Evolutionary conservation across 306 rosid genomes (phyloP).

Genomic region (Rosa persica): DNA sequence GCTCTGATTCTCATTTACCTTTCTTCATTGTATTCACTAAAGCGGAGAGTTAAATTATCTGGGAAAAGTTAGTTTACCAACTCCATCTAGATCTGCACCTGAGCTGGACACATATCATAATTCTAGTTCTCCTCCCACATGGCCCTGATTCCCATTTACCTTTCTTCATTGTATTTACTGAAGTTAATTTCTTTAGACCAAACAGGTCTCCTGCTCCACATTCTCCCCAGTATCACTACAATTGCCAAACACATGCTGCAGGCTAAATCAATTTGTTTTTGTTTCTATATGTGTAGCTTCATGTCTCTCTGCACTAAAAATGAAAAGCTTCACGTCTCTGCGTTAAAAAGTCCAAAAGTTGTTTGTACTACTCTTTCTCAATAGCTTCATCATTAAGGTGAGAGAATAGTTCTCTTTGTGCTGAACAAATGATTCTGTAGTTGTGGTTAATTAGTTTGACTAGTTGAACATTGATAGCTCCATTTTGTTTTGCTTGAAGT

Average conservation of each 20-base stretch:
- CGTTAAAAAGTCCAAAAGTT: not conserved
- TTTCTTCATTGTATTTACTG: not conserved
- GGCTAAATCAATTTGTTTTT: not conserved
- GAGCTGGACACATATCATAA: too few relatives aligned
- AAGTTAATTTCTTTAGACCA: not conserved
- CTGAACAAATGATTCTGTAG: not conserved
- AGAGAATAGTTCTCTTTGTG: not conserved
- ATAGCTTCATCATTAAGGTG: not conserved
- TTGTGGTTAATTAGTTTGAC: not conserved
- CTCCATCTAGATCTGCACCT: too few relatives aligned
- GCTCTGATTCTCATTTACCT: not conserved
- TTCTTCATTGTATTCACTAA: not conserved
- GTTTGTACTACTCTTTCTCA: not conserved
- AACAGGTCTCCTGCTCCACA: conserved; percentile 1
- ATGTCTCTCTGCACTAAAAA: not conserved
- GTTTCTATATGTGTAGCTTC: not conserved
- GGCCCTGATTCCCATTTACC: not conserved
- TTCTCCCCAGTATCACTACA: not conserved
- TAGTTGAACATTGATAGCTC: not conserved
- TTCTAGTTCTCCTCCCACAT: not conserved
- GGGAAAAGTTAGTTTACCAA: too few relatives aligned
- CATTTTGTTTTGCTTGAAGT: not conserved
- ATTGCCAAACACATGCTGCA: not conserved
- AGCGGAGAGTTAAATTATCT: too few relatives aligned
- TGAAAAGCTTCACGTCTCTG: not conserved